A percentile compares a stretch with the other conserved stretches of the same genome.
Evolutionary conservation across 495 filamentous ascomycete species (phyloP).

Genomic region (Neurospora sp.): DNA sequence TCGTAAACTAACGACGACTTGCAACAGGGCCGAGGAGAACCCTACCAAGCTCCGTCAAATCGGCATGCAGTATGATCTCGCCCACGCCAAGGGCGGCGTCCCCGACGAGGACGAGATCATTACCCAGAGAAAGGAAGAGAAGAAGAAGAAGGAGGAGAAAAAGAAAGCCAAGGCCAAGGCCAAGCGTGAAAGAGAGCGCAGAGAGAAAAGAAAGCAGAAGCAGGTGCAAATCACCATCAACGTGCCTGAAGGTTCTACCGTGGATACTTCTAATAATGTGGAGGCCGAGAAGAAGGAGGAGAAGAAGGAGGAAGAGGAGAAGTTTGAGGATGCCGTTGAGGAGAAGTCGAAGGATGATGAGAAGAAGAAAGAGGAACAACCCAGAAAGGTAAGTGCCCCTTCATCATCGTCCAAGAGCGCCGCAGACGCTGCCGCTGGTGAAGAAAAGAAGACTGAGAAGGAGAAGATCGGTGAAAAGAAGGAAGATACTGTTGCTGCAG

Average conservation of each 20-base stretch:
- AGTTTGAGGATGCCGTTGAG: constrained; percentile 7
- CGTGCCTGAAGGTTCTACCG: background rate
- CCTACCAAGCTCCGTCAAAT: constrained; percentile 65
- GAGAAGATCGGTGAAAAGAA: constrained; percentile 3
- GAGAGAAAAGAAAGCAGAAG: constrained; percentile 19
- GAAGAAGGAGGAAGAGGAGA: constrained; percentile 9
- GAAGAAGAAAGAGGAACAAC: background rate
- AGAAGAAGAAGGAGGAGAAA: constrained; percentile 17
- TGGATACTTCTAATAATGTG: background rate
- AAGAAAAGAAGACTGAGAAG: constrained; percentile 6
- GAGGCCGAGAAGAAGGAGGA: background rate
- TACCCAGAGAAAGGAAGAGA: constrained; percentile 23
- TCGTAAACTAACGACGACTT: background rate
- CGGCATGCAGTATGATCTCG: constrained; percentile 62
- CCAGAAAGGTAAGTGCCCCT: background rate
- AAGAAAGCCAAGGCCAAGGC: constrained; percentile 23
- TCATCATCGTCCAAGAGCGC: background rate
- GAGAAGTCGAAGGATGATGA: constrained; percentile 7
- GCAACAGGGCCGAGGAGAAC: constrained; percentile 32
- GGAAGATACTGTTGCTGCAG: background rate
- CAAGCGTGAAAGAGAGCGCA: constrained; percentile 41
- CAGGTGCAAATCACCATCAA: constrained; percentile 3
- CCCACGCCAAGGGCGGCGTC: constrained; percentile 61
- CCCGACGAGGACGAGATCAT: constrained; percentile 56
- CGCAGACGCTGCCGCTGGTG: background rate